Evolutionary conservation across 2,329 filamentous ascomycete genomes (phyloP).

Genomic region (Monilinia polystroma): DNA sequence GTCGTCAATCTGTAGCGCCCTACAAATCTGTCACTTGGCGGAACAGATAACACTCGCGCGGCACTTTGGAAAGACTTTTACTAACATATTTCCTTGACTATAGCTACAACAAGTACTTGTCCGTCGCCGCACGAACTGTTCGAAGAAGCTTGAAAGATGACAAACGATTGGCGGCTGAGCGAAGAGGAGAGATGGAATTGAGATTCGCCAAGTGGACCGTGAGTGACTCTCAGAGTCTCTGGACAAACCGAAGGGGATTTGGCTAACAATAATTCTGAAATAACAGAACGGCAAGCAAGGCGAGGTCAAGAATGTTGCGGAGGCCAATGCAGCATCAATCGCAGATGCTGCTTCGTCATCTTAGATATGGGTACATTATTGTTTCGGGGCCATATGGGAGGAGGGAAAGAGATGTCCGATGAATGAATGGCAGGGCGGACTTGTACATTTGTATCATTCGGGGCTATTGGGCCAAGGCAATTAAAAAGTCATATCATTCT

Average conservation of each 20-base stretch:
- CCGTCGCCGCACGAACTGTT: slow-evolving; percentile 89
- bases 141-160: slow-evolving; percentile 97
- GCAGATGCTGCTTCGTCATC: slow-evolving; percentile 34
- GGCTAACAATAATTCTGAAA: slow-evolving; percentile 33
- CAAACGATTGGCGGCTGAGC: slow-evolving; percentile 81
- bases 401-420: slow-evolving; percentile 16
- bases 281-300: slow-evolving; percentile 97
- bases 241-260: slow-evolving; percentile 23
- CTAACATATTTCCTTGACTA: slow-evolving; percentile 42
- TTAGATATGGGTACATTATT: slow-evolving; percentile 26
- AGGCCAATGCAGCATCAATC: slow-evolving; percentile 50
- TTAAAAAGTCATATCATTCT: slow-evolving; percentile 23
- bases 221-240: slow-evolving; percentile 44
- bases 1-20: not conserved
- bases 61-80: slow-evolving; percentile 23
- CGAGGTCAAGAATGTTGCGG: slow-evolving; percentile 70
- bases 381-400: slow-evolving; percentile 17
- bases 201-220: slow-evolving; percentile 96
- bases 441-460: slow-evolving; percentile 39
- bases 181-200: slow-evolving; percentile 84
- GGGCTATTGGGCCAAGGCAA: slow-evolving; percentile 27
- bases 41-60: slow-evolving; percentile 29
- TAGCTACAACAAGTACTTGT: slow-evolving; percentile 99
- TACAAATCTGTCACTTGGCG: not conserved
- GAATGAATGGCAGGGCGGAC: slow-evolving; percentile 21